Evolutionary conservation across 2,329 filamentous ascomycete species (phyloP).

Genomic region (Fusarium burgessii): DNA sequence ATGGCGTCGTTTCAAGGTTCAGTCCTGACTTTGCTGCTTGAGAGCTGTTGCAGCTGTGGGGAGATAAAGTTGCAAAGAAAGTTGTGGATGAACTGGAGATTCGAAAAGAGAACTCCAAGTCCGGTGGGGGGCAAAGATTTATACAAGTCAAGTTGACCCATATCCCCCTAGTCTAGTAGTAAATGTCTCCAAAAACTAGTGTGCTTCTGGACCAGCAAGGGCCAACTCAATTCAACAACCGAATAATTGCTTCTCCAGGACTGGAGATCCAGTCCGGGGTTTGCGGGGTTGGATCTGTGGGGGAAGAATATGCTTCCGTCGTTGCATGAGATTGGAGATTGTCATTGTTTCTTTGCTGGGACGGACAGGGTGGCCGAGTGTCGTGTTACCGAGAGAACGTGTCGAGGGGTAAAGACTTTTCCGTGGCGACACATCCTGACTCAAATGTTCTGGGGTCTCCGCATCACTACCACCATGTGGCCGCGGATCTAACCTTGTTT

Average conservation of each 20-base stretch:
- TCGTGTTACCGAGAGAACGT: background rate
- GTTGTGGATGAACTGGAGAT: conserved; percentile 24
- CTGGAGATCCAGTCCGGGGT: conserved; percentile 44
- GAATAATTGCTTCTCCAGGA: conserved; percentile 29
- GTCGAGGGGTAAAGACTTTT: conserved; percentile 41
- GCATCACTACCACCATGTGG: conserved; percentile 19
- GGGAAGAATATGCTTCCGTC: conserved; percentile 47
- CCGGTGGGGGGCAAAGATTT: conserved; percentile 40
- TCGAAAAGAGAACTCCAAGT: conserved; percentile 8
- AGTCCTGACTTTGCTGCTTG: background rate
- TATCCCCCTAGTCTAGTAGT: conserved; percentile 11
- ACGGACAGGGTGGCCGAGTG: background rate
- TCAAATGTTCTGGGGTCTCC: conserved; percentile 11
- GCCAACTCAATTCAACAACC: conserved; percentile 20
- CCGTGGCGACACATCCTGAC: conserved; percentile 14
- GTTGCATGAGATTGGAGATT: conserved; percentile 29
- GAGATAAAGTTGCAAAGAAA: conserved; percentile 21
- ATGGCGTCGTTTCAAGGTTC: background rate
- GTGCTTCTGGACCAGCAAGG: conserved; percentile 9
- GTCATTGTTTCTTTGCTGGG: conserved; percentile 27
- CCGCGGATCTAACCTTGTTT: conserved; percentile 43
- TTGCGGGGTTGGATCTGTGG: conserved; percentile 46
- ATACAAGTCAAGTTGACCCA: conserved; percentile 32
- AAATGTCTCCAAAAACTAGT: conserved; percentile 14
- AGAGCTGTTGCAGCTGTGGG: conserved; percentile 3